Base-by-base conservation (phyloP, 495 filamentous ascomycete species). In the Niebla homalea region DNA sequence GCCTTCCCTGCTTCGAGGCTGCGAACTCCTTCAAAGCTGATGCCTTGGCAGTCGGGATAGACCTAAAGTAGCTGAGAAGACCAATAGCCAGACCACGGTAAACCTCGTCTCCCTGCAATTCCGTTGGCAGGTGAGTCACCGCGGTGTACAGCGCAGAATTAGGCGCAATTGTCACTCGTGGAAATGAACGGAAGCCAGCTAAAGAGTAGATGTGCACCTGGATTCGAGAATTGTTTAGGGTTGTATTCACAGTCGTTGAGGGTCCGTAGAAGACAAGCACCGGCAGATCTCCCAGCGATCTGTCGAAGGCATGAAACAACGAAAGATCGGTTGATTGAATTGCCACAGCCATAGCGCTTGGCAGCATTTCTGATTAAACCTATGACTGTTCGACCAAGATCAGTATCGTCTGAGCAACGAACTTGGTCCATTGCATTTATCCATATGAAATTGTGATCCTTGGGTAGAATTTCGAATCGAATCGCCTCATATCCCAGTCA, bases 101-200 rank as follows among this genome's bases (percentile, higher is more conserved):
- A 32, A 94, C 69, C 61, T 94, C 89, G 62, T 95, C 87, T 37
- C 89, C 90, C 71, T 97, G 92, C 64, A 85, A 85, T 59, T 94
- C 89, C 50, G 85, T 80, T 20, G 93, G 86, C n/a, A 99, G 75
- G 61, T 93, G 79, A 61, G 84, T 82, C 61, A 98, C 89, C 26
- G 88, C 89, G 50, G 80, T 78, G 63, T 96, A 98, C 53, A 93
- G 79, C n/a, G 92, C 81, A n/a, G 90, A 94, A 50, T 81, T 89
- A 20, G 89, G 90, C 20, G 92, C 92, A 47, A 96, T 79, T 12
- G 87, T 90, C 55, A 98, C 78, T 56, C 92, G 87, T 52, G 85
- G 80, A 62, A 88, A 97, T 48, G 83, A 86, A 54, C 84, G 80
- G 49, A 90, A 83, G 45, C 92, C 92, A 41, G 87, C 90, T 3